Evolutionary conservation across 2,329 filamentous ascomycete species (phyloP), one percentile per base, ranked within the genome.

Genomic region (Akanthomyces muscarius): DNA sequence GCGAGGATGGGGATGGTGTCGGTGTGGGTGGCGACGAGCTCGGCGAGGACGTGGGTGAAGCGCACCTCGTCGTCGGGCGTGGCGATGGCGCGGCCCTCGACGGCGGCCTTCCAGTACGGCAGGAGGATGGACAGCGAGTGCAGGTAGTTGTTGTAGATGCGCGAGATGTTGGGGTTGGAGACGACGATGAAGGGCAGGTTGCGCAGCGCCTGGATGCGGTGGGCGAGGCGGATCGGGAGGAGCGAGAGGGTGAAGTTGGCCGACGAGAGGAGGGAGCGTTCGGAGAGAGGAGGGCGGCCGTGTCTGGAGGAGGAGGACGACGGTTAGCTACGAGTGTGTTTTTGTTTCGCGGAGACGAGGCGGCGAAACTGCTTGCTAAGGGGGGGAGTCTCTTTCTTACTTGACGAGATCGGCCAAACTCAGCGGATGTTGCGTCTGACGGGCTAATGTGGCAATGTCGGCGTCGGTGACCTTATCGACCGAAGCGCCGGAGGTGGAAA

Each of bases 101-200:
- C 69, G 7, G 74, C 83, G 38, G 89, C 87, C 71, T 76, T 74
- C 70, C 75, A 76, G 79, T 94, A 97, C 5, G 94, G 93, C 4
- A 98, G 84, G 18, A 99, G 83, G 0, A 92, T 96, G 2, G 91
- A 94, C 23, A 99, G 81, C 2, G 92, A 97, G 76, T 97, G 93
- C 51, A 96, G 82, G 75, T 99, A 99, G 77, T 97, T 98, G 76
- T 91, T 88, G 81, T 98, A 97, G 67, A 99, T 99, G 70, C 89
- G 89, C 30, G 89, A 90, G 69, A 99, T 92, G 73, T 97, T 92
- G 1, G 92, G 91, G 73, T 99, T 98, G n/a, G 94, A 93, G 30
- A 99, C 95, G 62, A 99, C 94, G 67, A 99, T 98, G 76, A 94
- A 99, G 0, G 95, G 95, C 10, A 99, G 86, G 73, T 96, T 97